Evolutionary conservation across 169 alveolate species (phyloP), one percentile per base, ranked within the genome.

Genomic region (Cryptosporidium sp.): DNA sequence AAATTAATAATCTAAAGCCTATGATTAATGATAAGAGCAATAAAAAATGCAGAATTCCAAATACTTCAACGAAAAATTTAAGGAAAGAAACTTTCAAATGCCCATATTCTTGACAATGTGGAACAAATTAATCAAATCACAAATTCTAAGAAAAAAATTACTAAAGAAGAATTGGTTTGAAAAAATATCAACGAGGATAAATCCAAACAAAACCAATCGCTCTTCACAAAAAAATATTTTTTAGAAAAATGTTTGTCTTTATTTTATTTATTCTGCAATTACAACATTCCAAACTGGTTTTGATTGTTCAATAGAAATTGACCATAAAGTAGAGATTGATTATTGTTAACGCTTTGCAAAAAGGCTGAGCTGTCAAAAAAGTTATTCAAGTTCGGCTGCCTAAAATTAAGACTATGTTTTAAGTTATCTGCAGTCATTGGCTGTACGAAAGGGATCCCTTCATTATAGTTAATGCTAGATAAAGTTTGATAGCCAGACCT

Each of bases 401-500:
- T 56, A 23, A 9, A 8, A 23, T 56, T n/a, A 23, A 53, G 10
- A 10, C 10, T 53, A 8, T 56, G 67, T 26, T 26, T 56, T 56
- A 26, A 56, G 8, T 3, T 26, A 56, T 56, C 67, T 12, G 8
- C 6, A 23, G 37, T 16, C 26, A n/a, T 21, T 56, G 67, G 23
- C 6, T 56, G 67, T 56, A 21, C 72, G 7, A 65, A 8, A 33
- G 72, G 72, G 7, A 33, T 37, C 26, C 42, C 72, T 7, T 14
- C 72, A 3, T 10, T 26, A 7, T 3, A 65, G 23, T 48, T 45
- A 7, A 45, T 8, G n/a, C 52, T 52, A n/a, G 85, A 6, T 70
- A 51, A 31, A 4, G 62, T 10, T 51, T 42, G 85, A 18, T 42
- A 65, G 23, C 85, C 65, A 44, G 69, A 51, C 0, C 21, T 56